Evolutionary conservation across 2,329 filamentous ascomycete genomes (phyloP).

Genomic region (Monilinia vaccinii-corymbosi): DNA sequence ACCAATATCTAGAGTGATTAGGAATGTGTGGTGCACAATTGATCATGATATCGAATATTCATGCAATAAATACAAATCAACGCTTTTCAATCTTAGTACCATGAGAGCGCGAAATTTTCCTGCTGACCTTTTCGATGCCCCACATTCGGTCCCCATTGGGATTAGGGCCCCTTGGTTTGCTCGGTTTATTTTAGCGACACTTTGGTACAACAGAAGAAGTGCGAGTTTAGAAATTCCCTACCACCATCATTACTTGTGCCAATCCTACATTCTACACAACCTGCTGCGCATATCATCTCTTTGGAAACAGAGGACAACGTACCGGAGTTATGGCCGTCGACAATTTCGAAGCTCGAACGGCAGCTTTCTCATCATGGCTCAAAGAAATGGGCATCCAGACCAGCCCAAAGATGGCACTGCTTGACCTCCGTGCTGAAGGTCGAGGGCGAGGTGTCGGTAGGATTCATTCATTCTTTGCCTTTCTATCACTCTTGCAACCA

Average conservation of each 20-base stretch:
- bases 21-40: slow-evolving; percentile 1
- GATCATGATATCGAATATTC: not conserved
- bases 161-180: slow-evolving; percentile 8
- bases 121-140: slow-evolving; percentile 2
- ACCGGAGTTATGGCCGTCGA: slow-evolving; percentile 22
- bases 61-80: not conserved
- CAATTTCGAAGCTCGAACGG: slow-evolving; percentile 37
- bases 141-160: not conserved
- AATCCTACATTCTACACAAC: slow-evolving; percentile 3
- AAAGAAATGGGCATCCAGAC: slow-evolving; percentile 41
- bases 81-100: not conserved
- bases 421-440: slow-evolving; percentile 45
- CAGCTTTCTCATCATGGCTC: slow-evolving; percentile 50
- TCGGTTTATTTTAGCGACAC: slow-evolving; percentile 11
- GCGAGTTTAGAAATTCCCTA: slow-evolving; percentile 9
- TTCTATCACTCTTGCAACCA: slow-evolving; percentile 37
- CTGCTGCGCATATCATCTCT: not conserved
- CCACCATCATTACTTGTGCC: not conserved
- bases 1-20: not conserved
- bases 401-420: slow-evolving; percentile 47
- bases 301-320: not conserved
- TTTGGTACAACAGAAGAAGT: not conserved
- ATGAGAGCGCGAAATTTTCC: slow-evolving; percentile 9
- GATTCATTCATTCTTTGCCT: slow-evolving; percentile 25
- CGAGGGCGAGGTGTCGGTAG: slow-evolving; percentile 56